These are phyloP conservation scores for Silybum marianum DNA, from an alignment of 129 eudicot species.

Conservation along the genomic window DNA sequence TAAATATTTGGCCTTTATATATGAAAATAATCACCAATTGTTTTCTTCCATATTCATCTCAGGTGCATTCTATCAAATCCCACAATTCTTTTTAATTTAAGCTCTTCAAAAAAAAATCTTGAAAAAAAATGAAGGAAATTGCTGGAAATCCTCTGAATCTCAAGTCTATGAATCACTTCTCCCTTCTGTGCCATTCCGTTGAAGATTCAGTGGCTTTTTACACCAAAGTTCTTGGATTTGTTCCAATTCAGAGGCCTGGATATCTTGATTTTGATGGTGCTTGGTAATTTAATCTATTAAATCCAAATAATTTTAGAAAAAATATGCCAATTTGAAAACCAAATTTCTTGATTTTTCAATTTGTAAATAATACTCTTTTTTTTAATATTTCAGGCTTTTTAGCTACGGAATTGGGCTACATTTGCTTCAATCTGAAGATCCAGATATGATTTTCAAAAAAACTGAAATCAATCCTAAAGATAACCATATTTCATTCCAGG, in stretches of 20 bases:
- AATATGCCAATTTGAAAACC: not conserved
- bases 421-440: constrained; percentile 62
- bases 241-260: constrained; percentile 74
- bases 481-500: constrained; percentile 89
- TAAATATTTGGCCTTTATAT: not conserved
- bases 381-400: constrained; percentile 50
- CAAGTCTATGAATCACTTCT: constrained; percentile 76
- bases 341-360: not conserved
- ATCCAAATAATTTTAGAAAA: not conserved
- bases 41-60: constrained; percentile 3
- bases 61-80: not conserved
- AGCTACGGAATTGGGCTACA: constrained; percentile 86
- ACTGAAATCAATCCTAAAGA: constrained; percentile 75
- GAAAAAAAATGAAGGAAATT: constrained; percentile 52
- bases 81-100: not conserved
- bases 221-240: constrained; percentile 71
- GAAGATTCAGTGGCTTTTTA: constrained; percentile 70
- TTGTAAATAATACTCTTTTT: constrained; percentile 5
- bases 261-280: constrained; percentile 81
- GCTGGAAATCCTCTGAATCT: constrained; percentile 62
- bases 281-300: constrained; percentile 46
- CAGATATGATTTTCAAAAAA: constrained; percentile 49
- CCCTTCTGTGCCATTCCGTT: constrained; percentile 62
- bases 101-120: not conserved
- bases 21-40: not conserved